Evolutionary conservation across 2,329 filamentous ascomycete genomes (phyloP).

Genomic region (Dactylellina haptotyla): DNA sequence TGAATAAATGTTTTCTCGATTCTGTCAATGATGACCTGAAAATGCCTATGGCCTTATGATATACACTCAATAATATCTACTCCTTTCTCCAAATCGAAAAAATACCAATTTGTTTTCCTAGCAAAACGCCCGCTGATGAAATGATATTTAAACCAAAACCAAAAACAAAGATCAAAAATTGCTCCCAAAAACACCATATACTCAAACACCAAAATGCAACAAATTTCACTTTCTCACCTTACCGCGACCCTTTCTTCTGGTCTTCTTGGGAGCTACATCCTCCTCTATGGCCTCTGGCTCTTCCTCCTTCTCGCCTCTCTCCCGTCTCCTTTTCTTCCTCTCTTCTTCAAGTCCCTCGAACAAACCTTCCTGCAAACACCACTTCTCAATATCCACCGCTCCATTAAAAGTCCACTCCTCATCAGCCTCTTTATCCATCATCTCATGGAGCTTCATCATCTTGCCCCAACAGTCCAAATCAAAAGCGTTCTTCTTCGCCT

Average conservation of each 20-base stretch:
- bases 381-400: conserved; percentile 32
- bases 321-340: conserved; percentile 12
- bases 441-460: conserved; percentile 32
- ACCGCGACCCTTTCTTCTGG: background rate
- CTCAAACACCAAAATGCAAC: too few relatives aligned
- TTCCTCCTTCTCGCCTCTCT: background rate
- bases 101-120: too few relatives aligned
- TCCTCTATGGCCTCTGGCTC: background rate
- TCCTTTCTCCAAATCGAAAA: too few relatives aligned
- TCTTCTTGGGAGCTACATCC: background rate
- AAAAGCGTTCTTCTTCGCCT: conserved; percentile 39
- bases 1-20: too few relatives aligned
- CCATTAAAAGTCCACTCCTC: conserved; percentile 19
- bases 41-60: too few relatives aligned
- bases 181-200: too few relatives aligned
- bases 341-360: conserved; percentile 30
- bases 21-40: too few relatives aligned
- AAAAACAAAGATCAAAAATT: too few relatives aligned
- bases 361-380: conserved; percentile 23
- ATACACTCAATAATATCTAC: too few relatives aligned
- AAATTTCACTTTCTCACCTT: background rate
- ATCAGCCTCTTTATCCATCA: conserved; percentile 36
- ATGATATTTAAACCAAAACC: too few relatives aligned
- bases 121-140: too few relatives aligned
- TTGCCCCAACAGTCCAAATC: conserved; percentile 24